Evolutionary conservation across 768 basidiomycete genomes (phyloP).

Genomic region (Termitomyces sp.): DNA sequence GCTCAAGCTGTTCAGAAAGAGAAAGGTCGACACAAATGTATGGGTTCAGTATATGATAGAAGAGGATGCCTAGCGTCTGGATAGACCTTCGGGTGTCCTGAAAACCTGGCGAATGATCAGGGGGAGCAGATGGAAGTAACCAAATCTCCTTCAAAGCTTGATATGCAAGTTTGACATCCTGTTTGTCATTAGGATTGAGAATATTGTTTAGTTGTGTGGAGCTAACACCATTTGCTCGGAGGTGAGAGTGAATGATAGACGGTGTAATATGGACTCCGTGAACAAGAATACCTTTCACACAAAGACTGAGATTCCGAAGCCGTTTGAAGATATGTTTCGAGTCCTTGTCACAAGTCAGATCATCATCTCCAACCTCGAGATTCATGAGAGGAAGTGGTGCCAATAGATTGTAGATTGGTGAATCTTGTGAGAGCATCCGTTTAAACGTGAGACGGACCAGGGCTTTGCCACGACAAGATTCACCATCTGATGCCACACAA

Average conservation of each 20-base stretch:
- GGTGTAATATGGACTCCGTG: constrained; percentile 25
- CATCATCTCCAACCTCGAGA: constrained; percentile 27
- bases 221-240: constrained; percentile 12
- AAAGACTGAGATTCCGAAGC: constrained; percentile 27
- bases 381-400: constrained; percentile 23
- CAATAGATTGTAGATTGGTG: constrained; percentile 22
- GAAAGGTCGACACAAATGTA: constrained; percentile 28
- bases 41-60: constrained; percentile 26
- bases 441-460: no score
- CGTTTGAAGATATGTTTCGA: constrained; percentile 34
- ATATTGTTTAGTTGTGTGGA: no score
- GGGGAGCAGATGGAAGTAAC: constrained; percentile 25
- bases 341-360: constrained; percentile 36
- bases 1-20: constrained; percentile 31
- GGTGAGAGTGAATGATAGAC: constrained; percentile 21
- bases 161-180: no score
- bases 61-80: constrained; percentile 18
- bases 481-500: no score
- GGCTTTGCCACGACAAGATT: no score
- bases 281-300: constrained; percentile 21
- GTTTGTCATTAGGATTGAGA: no score
- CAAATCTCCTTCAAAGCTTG: not conserved
- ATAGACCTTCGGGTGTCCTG: constrained; percentile 21
- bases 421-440: constrained; percentile 1
- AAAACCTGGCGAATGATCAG: constrained; percentile 25